Evolutionary conservation across 306 rosid genomes (phyloP).

Genomic region (Hippophae rhamnoides): DNA sequence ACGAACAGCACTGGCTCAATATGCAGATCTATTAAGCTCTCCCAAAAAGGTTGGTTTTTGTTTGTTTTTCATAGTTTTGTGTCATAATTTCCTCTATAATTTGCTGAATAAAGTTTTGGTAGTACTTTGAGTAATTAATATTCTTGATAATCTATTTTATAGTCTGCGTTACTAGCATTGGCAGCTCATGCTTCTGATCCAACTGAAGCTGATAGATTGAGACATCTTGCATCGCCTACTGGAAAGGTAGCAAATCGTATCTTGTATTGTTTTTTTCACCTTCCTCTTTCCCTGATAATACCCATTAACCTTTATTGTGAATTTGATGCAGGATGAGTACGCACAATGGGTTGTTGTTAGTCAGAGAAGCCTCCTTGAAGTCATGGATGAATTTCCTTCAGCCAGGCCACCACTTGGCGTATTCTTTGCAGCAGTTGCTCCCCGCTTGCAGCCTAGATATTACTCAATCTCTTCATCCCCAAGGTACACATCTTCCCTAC

Average conservation of each 20-base stretch:
- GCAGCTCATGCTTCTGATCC: constrained; percentile 84
- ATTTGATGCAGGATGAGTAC: constrained; percentile 68
- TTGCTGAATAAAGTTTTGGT: neutral
- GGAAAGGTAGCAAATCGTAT: constrained; percentile 58
- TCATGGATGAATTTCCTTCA: constrained; percentile 89
- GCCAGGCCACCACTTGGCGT: constrained; percentile 91
- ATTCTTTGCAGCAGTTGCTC: constrained; percentile 86
- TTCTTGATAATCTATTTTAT: constrained; percentile 7
- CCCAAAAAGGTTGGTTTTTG: constrained; percentile 63
- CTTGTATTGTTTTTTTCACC: neutral
- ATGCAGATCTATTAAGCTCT: constrained; percentile 82
- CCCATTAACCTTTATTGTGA: constrained; percentile 8
- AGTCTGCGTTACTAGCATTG: constrained; percentile 79
- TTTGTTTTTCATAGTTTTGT: constrained; percentile 4
- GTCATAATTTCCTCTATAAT: neutral
- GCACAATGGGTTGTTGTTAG: constrained; percentile 82
- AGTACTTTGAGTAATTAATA: constrained; percentile 2
- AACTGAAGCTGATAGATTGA: constrained; percentile 66
- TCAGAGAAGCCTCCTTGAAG: constrained; percentile 90
- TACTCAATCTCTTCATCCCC: constrained; percentile 98
- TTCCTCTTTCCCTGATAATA: constrained; percentile 2
- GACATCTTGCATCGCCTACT: constrained; percentile 69
- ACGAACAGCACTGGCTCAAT: constrained; percentile 55
- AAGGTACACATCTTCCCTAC: constrained; percentile 30
- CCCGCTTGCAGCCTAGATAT: constrained; percentile 89